Evolutionary conservation across 140 eudicot species (phyloP), one percentile per base, ranked within the genome.

Genomic region (Stevia rebaudiana): DNA sequence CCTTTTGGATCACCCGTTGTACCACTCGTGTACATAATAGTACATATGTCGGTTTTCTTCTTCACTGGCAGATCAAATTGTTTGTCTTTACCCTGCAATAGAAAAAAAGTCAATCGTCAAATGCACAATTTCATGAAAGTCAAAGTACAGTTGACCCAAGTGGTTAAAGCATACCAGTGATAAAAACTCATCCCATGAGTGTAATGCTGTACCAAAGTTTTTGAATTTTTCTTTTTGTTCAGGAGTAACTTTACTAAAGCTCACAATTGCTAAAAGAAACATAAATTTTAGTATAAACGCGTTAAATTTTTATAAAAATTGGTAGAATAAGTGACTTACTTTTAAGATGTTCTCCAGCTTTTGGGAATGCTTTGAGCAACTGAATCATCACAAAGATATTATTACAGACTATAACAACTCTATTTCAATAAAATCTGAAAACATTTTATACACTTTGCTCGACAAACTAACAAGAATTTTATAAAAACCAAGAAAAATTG

Each of bases 1-100:
- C 98, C 98, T 79, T 92, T 92, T 31, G 98, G 98, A 67, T 91
- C 98, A 16, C 98, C 98, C 7, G 98, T 91, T 19, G 98, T 91
- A 67, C 98, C 98, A 65, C 98, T 92, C 17, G 98, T 92, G 81
- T 92, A 92, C 98, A 92, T 92, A 65, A 92, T 92, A 48, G 98
- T 92, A 70, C 96, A 87, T 30, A 88, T 83, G 78, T 92, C 98
- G 11, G 79, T 75, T 77, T 79, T 85, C 74, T 79, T 79, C 79
- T 87, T 85, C 64, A 69, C 80, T 5, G 90, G 87, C 43, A 92
- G 80, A 53, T 87, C 96, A 73, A 71, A 81, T 24, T 85, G 71
- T 58, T 79, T 77, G 74, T 78, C 66, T 22, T 78, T 79, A 24
- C 95, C 95, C 98, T 92, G 79, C 25, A 16, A 13, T 55, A n/a